Percentiles rank a stretch among this genome's conserved stretches.
phyloP scores from a whole-genome alignment of 306 rosid genomes.

The Malus sylvestris region DNA sequence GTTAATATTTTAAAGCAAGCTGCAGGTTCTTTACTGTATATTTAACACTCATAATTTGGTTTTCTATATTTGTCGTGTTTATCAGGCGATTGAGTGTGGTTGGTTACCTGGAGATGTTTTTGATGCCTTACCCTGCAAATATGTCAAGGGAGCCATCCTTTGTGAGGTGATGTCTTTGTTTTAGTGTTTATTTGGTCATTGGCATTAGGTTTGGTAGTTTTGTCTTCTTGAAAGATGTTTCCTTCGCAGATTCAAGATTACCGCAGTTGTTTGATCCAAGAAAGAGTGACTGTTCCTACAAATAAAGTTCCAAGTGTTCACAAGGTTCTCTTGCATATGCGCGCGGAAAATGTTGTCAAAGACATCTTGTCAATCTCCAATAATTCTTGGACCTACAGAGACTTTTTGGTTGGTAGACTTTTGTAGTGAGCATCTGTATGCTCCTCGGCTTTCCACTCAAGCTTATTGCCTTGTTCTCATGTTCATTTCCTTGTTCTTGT shows the following conservation, averaged over 20 bases:
- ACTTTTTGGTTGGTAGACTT: constrained; percentile 25
- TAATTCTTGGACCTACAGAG: constrained; percentile 27
- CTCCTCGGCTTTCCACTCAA: constrained; percentile 1
- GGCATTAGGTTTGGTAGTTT: no score
- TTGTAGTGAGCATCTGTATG: not conserved
- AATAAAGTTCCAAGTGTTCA: constrained; percentile 20
- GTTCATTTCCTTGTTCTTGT: not conserved
- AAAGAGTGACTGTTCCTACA: constrained; percentile 1
- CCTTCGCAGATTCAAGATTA: constrained; percentile 37
- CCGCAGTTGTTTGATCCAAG: constrained; percentile 18
- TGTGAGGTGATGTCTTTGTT: constrained; percentile 9
- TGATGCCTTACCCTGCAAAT: constrained; percentile 2
- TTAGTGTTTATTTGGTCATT: not conserved
- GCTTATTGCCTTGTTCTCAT: not conserved
- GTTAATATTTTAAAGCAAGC: not conserved
- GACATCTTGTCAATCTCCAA: constrained; percentile 25
- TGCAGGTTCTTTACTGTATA: not conserved
- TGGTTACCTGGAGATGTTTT: constrained; percentile 16
- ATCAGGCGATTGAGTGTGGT: constrained; percentile 18
- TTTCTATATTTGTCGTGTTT: not conserved
- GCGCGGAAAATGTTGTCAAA: constrained; percentile 34
- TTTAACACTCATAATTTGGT: not conserved
- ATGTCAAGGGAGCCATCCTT: constrained; percentile 10
- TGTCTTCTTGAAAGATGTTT: not conserved
- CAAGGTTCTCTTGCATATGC: constrained; percentile 20